Evolutionary conservation across 108 stramenopile genomes (phyloP), one percentile per base, ranked within the genome.

Genomic region (Craspedostauros australis): DNA sequence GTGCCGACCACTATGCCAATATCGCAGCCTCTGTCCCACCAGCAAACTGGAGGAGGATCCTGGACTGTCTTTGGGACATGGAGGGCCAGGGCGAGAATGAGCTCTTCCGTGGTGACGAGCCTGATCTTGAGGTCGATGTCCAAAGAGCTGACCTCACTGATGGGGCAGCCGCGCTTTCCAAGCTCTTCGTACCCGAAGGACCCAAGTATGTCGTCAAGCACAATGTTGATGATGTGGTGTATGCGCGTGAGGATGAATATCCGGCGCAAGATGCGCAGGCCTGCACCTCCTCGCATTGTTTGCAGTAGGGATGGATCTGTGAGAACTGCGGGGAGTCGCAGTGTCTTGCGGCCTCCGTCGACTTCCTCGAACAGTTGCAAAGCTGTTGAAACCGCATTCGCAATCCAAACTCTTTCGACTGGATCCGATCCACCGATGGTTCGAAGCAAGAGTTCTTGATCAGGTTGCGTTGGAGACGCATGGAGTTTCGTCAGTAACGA

Each of bases 21-120:
- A 57, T 91, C 89, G 56, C 89, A 91, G 20, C 68, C 68, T 19
- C 80, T 65, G 48, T 91, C 86, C 89, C 89, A 91, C 89, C 88
- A 90, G 7, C 60, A 62, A 19, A 75, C 78, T 5, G 75, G 77
- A 4, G 60, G n/a, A 25, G 45, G 54, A 23, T 41, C 44, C 27
- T 60, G 57, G 3, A 63, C 60, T 66, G 22, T 29, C 18, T 23
- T 8, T n/a, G n/a, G n/a, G 33, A 68, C 22, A 7, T 46, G 25
- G 6, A 39, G 6, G 36, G 44, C 48, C 5, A 72, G 25, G 36
- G 76, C 66, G 26, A 81, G 50, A 28, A 70, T 50, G 8, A 91
- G 70, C 52, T 91, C 89, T 44, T 91, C 89, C 25, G 68, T 81
- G 20, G 81, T 75, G 0, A 87, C 63, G 38, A 79, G 62, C 9